These are phyloP conservation scores for Coniella vitis DNA, from an alignment of 2,329 filamentous ascomycete genomes.

Conservation along the genomic window DNA sequence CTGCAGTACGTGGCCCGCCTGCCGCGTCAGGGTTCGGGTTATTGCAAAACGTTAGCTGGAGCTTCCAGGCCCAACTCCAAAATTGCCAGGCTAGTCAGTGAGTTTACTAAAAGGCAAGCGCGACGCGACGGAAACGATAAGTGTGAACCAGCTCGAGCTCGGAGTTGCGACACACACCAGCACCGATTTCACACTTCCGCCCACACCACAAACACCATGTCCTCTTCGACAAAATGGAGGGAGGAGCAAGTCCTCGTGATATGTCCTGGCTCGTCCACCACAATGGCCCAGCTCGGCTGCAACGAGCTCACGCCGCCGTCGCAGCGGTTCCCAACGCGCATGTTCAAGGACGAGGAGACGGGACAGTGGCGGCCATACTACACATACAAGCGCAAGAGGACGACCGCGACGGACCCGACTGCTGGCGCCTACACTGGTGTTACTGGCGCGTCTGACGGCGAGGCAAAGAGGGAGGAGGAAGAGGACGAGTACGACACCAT, in stretches of 20 bases:
- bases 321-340: slow-evolving; percentile 81
- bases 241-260: slow-evolving; percentile 64
- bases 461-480: slow-evolving; percentile 27
- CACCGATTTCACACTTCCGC: neutral
- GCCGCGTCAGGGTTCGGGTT: neutral
- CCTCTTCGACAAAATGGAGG: slow-evolving; percentile 52
- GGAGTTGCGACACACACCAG: neutral
- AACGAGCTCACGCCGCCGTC: slow-evolving; percentile 87
- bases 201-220: slow-evolving; percentile 34
- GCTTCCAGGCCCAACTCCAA: slow-evolving; percentile 1
- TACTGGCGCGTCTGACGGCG: slow-evolving; percentile 21
- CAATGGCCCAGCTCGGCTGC: slow-evolving; percentile 83
- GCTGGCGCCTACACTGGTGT: slow-evolving; percentile 18
- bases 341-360: slow-evolving; percentile 81
- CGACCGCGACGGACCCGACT: slow-evolving; percentile 12
- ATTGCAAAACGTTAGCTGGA: neutral
- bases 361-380: slow-evolving; percentile 72
- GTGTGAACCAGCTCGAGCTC: neutral
- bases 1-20: no score
- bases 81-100: slow-evolving; percentile 7
- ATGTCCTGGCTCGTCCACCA: slow-evolving; percentile 80
- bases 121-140: slow-evolving; percentile 5
- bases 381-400: slow-evolving; percentile 60
- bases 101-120: neutral
- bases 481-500: slow-evolving; percentile 66